Evolutionary conservation across 106 monocot genomes (phyloP).

Genomic region (Dendrobium officinale): DNA sequence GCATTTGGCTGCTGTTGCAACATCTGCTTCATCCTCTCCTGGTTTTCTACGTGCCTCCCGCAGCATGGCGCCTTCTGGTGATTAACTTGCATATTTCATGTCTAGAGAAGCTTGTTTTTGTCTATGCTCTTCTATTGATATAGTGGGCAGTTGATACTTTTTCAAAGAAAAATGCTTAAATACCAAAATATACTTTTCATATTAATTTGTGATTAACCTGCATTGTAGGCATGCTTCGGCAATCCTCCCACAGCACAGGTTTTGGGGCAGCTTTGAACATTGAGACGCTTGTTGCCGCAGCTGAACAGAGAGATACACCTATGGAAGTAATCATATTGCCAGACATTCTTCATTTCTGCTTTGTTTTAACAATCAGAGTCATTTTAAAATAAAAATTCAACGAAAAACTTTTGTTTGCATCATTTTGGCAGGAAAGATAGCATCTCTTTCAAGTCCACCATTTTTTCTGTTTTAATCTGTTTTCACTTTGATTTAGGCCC

Average conservation of each 20-base stretch:
- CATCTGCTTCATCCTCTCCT: constrained; percentile 43
- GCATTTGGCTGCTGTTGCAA: constrained; percentile 29
- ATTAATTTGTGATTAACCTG: not conserved
- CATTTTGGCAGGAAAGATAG: not conserved
- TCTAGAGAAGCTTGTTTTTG: not conserved
- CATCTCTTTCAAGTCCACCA: not conserved
- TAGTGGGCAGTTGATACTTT: not conserved
- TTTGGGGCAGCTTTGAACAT: constrained; percentile 96
- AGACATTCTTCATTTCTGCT: not conserved
- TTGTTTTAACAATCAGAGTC: not conserved
- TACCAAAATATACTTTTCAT: not conserved
- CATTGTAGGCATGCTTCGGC: constrained; percentile 62
- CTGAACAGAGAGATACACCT: constrained; percentile 86
- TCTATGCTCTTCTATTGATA: not conserved
- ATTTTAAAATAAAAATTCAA: not conserved
- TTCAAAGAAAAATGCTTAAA: not conserved
- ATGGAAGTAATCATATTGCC: constrained; percentile 47
- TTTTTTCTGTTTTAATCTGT: not conserved
- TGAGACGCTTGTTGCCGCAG: constrained; percentile 92
- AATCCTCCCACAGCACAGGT: constrained; percentile 64
- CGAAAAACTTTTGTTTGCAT: not conserved
- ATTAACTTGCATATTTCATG: not conserved
- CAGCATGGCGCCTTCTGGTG: constrained; percentile 54
- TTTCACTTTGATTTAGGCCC: constrained; percentile 39
- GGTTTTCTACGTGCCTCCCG: constrained; percentile 57